Evolutionary conservation across 768 basidiomycete species (phyloP), one percentile per base, ranked within the genome.

Genomic region (Mycena olivaceomarginata): DNA sequence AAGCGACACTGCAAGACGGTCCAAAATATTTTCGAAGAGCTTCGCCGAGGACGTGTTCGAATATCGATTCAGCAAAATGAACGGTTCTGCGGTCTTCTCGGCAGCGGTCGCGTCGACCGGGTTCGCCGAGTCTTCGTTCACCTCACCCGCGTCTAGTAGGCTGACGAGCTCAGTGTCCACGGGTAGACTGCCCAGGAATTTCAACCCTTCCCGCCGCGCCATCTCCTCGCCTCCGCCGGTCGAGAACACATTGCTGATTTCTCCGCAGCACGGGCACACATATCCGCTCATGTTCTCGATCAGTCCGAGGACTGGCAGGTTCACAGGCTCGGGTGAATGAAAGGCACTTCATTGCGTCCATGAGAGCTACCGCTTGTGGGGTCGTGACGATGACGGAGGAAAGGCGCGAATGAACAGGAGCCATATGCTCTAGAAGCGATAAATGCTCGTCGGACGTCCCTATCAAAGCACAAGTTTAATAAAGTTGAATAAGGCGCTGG

Each of bases 221-320:
- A 97, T 93, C 81, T 94, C 95, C 85, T 94, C 92, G 2, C 98
- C 98, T 2, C 98, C 98, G 18, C 97, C 97, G 5, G 93, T 94
- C 10, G 97, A 98, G 85, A 99, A 99, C 70, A 98, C 92, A 84
- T 98, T 96, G 88, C 94, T 96, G 80, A 99, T 89, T 85, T 99
- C 98, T 18, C 96, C 96, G 83, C 98, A 99, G 83, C 98, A 98
- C 60, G 98, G 98, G 82, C 98, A 99, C 22, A 95, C 95, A 86
- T 98, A 99, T 66, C 98, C 98, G 79, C 96, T 96, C 98, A 99
- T 99, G 87, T 99, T 99, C 84, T 99, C 98, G 80, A 99, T 93
- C 66, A 99, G 85, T 11, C 98, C 98, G 72, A 98, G 87, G 46
- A 99, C 94, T 16, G 95, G 97, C 15, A 99, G 88, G 67, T 92